phyloP scores from a whole-genome alignment of 495 filamentous ascomycete genomes.

The Trichocladium antarcticum region DNA sequence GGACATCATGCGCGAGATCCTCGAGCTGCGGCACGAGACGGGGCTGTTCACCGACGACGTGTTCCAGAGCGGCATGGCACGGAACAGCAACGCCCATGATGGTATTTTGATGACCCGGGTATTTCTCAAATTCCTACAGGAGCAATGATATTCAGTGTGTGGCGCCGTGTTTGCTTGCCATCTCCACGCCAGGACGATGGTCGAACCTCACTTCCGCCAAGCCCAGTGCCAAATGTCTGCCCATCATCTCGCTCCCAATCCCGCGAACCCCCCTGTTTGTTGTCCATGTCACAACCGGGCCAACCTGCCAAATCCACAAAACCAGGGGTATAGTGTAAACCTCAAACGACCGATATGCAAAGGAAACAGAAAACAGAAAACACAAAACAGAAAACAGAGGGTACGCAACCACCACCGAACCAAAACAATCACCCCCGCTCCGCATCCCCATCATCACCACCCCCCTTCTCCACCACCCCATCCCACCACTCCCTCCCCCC shows the following conservation, averaged over 20 bases:
- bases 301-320: too few species aligned
- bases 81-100: conserved; percentile 60
- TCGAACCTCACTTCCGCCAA: too few species aligned
- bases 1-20: conserved; percentile 61
- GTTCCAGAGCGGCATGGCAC: conserved; percentile 52
- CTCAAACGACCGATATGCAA: not conserved
- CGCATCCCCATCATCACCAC: not conserved
- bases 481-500: conserved; percentile 4
- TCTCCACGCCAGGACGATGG: not conserved
- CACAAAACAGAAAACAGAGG: conserved; percentile 1
- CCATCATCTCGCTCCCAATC: not conserved
- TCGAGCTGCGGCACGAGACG: conserved; percentile 44
- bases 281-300: too few species aligned
- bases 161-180: not conserved
- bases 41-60: conserved; percentile 57
- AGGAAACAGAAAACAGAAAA: too few species aligned
- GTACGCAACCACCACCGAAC: not conserved
- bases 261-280: too few species aligned
- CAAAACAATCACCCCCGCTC: too few species aligned
- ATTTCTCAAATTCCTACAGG: conserved; percentile 66
- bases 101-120: conserved; percentile 55
- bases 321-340: conserved; percentile 4
- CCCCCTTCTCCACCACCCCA: not conserved
- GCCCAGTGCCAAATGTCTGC: too few species aligned
- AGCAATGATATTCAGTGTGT: conserved; percentile 16